Evolutionary conservation across 306 rosid genomes (phyloP).

Genomic region (Trifolium pratense): DNA sequence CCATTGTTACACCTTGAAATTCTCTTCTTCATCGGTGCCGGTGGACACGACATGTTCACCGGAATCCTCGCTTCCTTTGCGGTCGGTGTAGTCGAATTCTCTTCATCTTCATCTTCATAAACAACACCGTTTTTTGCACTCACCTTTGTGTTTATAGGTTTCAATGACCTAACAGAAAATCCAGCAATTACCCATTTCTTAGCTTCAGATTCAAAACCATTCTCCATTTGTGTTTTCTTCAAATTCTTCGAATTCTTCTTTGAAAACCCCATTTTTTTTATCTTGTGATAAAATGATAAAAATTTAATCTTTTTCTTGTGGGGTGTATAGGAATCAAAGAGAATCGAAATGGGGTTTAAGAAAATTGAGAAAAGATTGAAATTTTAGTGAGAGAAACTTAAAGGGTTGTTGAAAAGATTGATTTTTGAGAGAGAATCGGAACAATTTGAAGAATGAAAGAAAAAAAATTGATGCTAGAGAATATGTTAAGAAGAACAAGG

Average conservation of each 20-base stretch:
- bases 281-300: background rate
- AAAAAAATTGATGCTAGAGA: slow-evolving; percentile 23
- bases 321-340: slow-evolving; percentile 37
- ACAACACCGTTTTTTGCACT: slow-evolving; percentile 42
- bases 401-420: slow-evolving; percentile 42
- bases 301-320: slow-evolving; percentile 10
- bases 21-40: slow-evolving; percentile 84
- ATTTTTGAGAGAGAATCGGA: slow-evolving; percentile 46
- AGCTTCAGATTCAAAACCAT: slow-evolving; percentile 64
- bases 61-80: slow-evolving; percentile 81
- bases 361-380: slow-evolving; percentile 26
- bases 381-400: slow-evolving; percentile 28
- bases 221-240: slow-evolving; percentile 68
- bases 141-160: slow-evolving; percentile 69
- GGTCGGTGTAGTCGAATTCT: slow-evolving; percentile 75
- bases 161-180: slow-evolving; percentile 63
- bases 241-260: slow-evolving; percentile 91
- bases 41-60: slow-evolving; percentile 68
- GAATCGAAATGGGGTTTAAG: background rate
- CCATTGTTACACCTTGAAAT: slow-evolving; percentile 55
- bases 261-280: slow-evolving; percentile 74
- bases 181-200: slow-evolving; percentile 87
- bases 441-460: slow-evolving; percentile 10
- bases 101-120: slow-evolving; percentile 44
- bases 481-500: slow-evolving; percentile 44